These are phyloP conservation scores for Phyllosticta citriasiana DNA, from an alignment of 2,329 filamentous ascomycete species.

Conservation along the genomic window DNA sequence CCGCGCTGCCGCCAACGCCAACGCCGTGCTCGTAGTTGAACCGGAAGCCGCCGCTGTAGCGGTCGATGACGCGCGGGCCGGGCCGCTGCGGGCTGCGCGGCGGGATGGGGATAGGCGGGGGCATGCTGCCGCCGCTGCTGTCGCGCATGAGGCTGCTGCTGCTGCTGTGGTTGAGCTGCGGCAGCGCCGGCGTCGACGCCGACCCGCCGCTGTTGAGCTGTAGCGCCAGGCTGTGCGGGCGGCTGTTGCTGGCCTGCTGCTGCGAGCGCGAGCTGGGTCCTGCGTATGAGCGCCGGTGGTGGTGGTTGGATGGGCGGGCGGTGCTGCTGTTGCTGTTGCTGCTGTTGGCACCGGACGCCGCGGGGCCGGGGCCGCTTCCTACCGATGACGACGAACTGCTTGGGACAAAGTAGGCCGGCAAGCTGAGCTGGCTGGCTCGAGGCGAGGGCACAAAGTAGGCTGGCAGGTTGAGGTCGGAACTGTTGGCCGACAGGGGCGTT, in stretches of 20 bases:
- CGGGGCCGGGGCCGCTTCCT: no score
- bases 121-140: neutral
- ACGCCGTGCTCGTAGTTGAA: constrained; percentile 26
- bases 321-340: neutral
- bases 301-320: neutral
- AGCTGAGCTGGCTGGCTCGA: neutral
- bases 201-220: neutral
- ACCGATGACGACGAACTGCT: neutral
- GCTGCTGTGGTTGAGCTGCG: neutral
- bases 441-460: neutral
- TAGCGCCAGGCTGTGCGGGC: neutral
- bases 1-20: constrained; percentile 27
- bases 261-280: neutral
- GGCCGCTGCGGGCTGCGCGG: neutral
- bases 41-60: constrained; percentile 27
- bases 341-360: no score
- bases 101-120: neutral
- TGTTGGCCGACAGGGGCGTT: neutral
- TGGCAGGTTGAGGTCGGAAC: neutral
- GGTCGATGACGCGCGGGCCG: constrained; percentile 14
- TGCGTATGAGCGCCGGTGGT: neutral
- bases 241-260: neutral
- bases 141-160: neutral
- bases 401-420: neutral
- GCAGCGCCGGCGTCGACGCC: neutral